These are phyloP conservation scores for Cystoisospora suis DNA, from an alignment of 169 alveolate genomes.

Conservation along the genomic window DNA sequence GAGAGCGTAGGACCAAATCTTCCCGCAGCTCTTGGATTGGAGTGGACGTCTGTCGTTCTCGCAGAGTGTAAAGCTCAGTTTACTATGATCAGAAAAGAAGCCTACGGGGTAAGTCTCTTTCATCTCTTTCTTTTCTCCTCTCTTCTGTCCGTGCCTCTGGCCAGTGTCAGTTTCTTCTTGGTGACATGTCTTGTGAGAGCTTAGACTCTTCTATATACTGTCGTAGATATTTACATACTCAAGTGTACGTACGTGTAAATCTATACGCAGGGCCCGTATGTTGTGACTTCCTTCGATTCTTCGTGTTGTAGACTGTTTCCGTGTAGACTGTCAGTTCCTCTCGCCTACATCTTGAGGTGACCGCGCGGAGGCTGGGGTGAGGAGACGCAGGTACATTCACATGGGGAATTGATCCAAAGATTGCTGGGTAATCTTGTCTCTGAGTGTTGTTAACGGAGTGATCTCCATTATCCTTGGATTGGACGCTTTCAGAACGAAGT, in stretches of 20 bases:
- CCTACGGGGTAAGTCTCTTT: constrained; percentile 36
- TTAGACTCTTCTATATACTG: neutral
- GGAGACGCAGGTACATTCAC: too few relatives aligned
- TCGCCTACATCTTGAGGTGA: neutral
- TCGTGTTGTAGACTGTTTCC: neutral
- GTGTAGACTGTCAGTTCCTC: neutral
- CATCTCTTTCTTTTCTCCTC: neutral
- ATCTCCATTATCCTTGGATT: too few relatives aligned
- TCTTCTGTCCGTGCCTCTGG: neutral
- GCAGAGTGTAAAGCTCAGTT: constrained; percentile 38
- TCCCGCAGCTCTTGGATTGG: constrained; percentile 30
- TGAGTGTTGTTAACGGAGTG: too few relatives aligned
- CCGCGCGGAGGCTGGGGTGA: too few relatives aligned
- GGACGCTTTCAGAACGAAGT: too few relatives aligned
- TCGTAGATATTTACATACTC: neutral
- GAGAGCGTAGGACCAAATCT: constrained; percentile 13
- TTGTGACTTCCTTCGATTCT: neutral
- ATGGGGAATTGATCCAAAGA: too few relatives aligned
- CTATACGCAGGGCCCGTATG: neutral
- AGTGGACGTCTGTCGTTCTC: constrained; percentile 46
- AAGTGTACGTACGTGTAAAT: neutral
- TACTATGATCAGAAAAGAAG: constrained; percentile 50
- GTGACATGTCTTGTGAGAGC: neutral
- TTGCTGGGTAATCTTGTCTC: too few relatives aligned
- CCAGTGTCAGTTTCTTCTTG: neutral